Percentiles rank a stretch among this genome's conserved stretches.
Conservation (phyloP, 257 asterid genomes). For the Pogostemon cablin region DNA sequence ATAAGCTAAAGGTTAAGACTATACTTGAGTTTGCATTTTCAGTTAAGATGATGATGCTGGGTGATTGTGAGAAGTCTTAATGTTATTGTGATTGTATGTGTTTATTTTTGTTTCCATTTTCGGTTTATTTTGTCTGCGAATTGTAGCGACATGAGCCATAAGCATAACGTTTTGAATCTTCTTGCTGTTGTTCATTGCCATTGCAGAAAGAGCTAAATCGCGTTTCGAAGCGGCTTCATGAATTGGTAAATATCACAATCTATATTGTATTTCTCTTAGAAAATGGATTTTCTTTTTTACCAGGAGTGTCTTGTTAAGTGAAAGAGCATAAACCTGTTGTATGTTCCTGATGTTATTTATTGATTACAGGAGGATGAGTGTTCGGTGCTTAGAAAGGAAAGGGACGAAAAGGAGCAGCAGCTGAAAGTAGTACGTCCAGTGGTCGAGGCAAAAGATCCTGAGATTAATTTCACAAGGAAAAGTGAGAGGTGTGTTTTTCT, state of each 20-base stretch:
- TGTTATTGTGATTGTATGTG: neutral
- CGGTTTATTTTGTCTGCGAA: neutral
- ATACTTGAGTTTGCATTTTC: neutral
- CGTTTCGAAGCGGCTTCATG: constrained; percentile 58
- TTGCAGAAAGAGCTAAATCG: constrained; percentile 76
- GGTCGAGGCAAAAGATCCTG: constrained; percentile 49
- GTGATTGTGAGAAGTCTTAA: constrained; percentile 1
- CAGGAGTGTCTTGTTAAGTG: neutral
- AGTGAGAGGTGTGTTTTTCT: constrained; percentile 41
- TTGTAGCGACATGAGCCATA: neutral
- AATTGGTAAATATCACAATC: constrained; percentile 49
- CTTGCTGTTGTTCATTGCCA: constrained; percentile 11
- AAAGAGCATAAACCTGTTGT: constrained; percentile 11
- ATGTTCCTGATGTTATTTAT: constrained; percentile 13
- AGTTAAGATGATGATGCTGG: constrained; percentile 11
- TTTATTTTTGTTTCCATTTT: neutral
- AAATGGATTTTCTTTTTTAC: constrained; percentile 6
- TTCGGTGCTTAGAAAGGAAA: constrained; percentile 53
- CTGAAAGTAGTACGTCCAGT: constrained; percentile 41
- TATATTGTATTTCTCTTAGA: neutral
- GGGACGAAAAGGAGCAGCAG: constrained; percentile 58
- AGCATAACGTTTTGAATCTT: neutral
- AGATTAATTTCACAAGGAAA: constrained; percentile 38
- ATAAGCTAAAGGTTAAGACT: constrained; percentile 54
- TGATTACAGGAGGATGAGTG: constrained; percentile 75